Conservation (phyloP, 2,329 filamentous ascomycete genomes). For the Ophiostoma tasmaniense region DNA sequence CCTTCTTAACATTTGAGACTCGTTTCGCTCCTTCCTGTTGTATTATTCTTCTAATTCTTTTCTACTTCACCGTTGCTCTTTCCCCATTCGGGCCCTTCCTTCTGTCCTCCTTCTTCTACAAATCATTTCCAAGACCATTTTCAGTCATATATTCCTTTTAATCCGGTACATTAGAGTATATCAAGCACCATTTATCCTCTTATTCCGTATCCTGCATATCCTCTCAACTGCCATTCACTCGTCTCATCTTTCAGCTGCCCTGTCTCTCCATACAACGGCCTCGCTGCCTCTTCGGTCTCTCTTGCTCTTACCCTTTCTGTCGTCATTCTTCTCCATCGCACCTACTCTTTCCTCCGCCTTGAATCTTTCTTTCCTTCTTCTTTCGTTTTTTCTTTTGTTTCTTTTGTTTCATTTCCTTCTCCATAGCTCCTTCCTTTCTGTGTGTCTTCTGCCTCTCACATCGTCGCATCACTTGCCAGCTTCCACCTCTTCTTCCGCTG, state of each 20-base stretch:
- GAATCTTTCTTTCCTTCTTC: background rate
- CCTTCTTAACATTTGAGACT: background rate
- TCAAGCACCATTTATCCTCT: background rate
- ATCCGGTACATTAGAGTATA: background rate
- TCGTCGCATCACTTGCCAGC: background rate
- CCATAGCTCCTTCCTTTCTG: background rate
- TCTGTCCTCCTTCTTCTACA: background rate
- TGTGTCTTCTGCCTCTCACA: background rate
- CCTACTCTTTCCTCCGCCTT: background rate
- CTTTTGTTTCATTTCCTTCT: background rate
- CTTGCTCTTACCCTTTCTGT: background rate
- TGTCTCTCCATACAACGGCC: background rate
- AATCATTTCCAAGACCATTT: background rate
- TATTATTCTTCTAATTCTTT: background rate
- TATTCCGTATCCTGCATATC: background rate
- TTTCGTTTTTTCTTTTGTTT: background rate
- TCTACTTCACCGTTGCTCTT: background rate
- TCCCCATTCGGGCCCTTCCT: background rate
- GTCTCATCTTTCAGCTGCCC: conserved; percentile 2
- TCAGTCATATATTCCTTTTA: background rate
- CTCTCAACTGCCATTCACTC: background rate
- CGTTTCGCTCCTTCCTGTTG: background rate
- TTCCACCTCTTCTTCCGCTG: background rate
- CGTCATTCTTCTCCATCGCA: background rate
- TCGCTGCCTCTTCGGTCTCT: background rate